phyloP scores from a whole-genome alignment of 345 rosid genomes.

The Cardamine occulta region DNA sequence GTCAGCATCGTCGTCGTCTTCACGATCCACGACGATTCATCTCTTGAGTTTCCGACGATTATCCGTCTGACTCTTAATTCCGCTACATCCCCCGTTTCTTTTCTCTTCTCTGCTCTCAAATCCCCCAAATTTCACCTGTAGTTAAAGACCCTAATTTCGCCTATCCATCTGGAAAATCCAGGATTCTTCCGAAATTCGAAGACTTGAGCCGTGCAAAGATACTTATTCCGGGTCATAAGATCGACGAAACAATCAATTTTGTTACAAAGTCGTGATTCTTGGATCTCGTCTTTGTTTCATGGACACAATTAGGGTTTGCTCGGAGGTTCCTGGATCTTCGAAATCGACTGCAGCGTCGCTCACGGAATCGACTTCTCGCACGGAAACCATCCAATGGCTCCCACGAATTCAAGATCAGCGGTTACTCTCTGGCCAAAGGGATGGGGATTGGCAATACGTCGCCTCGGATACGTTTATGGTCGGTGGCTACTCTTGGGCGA shows the following conservation, averaged over 20 bases:
- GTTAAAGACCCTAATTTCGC: conserved; percentile 28
- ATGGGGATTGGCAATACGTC: conserved; percentile 75
- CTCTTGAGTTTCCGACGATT: conserved; percentile 30
- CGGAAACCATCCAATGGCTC: conserved; percentile 72
- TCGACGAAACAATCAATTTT: conserved; percentile 22
- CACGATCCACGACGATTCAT: conserved; percentile 40
- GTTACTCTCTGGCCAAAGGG: conserved; percentile 68
- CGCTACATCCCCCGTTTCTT: neutral
- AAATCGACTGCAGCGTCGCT: conserved; percentile 25
- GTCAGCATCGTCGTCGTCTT: conserved; percentile 31
- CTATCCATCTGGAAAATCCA: neutral
- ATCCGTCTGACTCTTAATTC: neutral
- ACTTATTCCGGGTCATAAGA: conserved; percentile 14
- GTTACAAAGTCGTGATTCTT: conserved; percentile 17
- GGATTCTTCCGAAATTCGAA: conserved; percentile 31
- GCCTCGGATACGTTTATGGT: conserved; percentile 65
- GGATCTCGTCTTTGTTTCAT: conserved; percentile 47
- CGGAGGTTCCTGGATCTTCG: conserved; percentile 54
- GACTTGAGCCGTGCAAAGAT: conserved; percentile 15
- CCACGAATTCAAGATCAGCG: conserved; percentile 71
- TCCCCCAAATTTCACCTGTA: neutral
- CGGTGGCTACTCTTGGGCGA: conserved; percentile 79
- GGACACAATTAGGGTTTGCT: conserved; percentile 57
- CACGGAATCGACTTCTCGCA: conserved; percentile 61
- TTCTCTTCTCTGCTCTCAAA: conserved; percentile 1